A percentile compares a stretch with the other conserved stretches of the same genome.
phyloP scores from a whole-genome alignment of 2,329 filamentous ascomycete genomes.

The Escovopsis sp. region DNA sequence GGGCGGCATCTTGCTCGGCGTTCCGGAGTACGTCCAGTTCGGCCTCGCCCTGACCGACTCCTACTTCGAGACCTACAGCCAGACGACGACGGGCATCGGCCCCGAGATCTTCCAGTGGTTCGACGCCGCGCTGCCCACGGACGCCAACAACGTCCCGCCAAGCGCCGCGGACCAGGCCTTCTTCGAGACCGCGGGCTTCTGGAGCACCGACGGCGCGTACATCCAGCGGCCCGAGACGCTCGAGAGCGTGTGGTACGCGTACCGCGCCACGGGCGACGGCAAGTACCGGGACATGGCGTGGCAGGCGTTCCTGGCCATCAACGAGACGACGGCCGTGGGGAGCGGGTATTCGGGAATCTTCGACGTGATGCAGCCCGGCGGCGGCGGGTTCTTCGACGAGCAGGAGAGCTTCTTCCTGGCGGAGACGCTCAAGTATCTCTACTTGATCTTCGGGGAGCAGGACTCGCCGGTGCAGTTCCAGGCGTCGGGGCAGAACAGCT shows the following conservation, averaged over 20 bases:
- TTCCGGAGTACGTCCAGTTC: conserved; percentile 54
- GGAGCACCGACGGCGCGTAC: conserved; percentile 45
- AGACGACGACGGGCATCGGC: conserved; percentile 57
- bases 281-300: conserved; percentile 78
- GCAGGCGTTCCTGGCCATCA: conserved; percentile 59
- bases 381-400: conserved; percentile 49
- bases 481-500: conserved; percentile 28
- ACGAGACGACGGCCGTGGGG: conserved; percentile 42
- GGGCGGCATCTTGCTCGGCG: conserved; percentile 53
- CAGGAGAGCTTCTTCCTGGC: conserved; percentile 85
- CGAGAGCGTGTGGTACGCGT: conserved; percentile 78
- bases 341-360: conserved; percentile 51
- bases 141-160: conserved; percentile 28
- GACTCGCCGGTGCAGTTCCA: conserved; percentile 40
- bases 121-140: conserved; percentile 20
- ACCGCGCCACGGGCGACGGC: conserved; percentile 56
- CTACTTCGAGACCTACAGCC: conserved; percentile 59
- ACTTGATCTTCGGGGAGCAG: conserved; percentile 46
- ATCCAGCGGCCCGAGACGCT: conserved; percentile 66
- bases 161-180: conserved; percentile 50
- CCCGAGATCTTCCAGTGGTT: conserved; percentile 58
- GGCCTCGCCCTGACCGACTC: conserved; percentile 56
- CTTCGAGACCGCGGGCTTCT: conserved; percentile 56
- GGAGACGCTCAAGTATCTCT: conserved; percentile 74
- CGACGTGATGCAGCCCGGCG: conserved; percentile 48